These are phyloP conservation scores for Nemania sp. DNA, from an alignment of 2,329 filamentous ascomycete genomes.

Conservation along the genomic window DNA sequence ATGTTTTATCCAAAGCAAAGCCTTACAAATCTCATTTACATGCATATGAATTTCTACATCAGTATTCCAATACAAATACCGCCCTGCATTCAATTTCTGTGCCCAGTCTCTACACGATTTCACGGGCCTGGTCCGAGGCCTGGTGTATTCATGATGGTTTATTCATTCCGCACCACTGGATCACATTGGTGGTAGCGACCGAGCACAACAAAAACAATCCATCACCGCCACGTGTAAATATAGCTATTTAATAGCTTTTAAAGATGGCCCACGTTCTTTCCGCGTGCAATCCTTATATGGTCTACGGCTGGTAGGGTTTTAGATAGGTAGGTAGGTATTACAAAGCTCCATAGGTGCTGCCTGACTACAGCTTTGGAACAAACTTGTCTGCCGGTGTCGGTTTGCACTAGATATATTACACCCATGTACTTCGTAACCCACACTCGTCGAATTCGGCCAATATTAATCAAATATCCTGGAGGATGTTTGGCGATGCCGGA, in stretches of 20 bases:
- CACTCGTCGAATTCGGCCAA: slow-evolving; percentile 17
- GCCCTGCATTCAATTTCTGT: no score
- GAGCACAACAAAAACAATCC: not conserved
- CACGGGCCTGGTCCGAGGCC: no score
- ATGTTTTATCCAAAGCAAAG: no score
- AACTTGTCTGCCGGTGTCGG: not conserved
- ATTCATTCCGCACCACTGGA: not conserved
- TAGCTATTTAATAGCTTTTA: not conserved
- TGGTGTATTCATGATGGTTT: not conserved
- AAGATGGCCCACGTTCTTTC: not conserved
- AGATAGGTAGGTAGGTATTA: not conserved
- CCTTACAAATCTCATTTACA: no score
- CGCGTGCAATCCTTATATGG: not conserved
- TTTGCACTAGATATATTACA: not conserved
- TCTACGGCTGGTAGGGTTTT: not conserved
- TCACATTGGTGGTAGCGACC: not conserved
- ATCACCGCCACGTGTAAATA: slow-evolving; percentile 8
- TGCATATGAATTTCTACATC: no score
- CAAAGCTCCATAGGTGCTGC: not conserved
- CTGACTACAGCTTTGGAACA: not conserved
- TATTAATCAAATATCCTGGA: slow-evolving; percentile 6
- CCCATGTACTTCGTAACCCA: slow-evolving; percentile 12
- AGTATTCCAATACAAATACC: no score
- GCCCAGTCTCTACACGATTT: no score
- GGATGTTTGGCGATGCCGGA: no score